Percentiles rank a stretch among this genome's conserved stretches.
Evolutionary conservation across 495 filamentous ascomycete species (phyloP).

Genomic region (Xylaria flabelliformis): DNA sequence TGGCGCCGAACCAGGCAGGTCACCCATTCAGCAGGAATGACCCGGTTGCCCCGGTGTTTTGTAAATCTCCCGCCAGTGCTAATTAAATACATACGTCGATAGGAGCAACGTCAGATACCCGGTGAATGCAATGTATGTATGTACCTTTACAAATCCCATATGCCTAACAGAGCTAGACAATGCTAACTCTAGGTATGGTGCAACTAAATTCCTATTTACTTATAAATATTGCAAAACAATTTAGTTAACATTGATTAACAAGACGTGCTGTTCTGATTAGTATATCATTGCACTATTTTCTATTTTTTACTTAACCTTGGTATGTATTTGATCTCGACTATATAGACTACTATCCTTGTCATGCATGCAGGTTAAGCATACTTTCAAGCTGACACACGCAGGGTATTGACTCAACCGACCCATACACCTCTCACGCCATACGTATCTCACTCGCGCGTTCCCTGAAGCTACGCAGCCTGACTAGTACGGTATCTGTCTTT

Average conservation of each 20-base stretch:
- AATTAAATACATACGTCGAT: conserved; percentile 3
- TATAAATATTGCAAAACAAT: not conserved
- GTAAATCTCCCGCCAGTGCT: conserved; percentile 8
- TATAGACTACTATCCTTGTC: not conserved
- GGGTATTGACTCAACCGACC: not conserved
- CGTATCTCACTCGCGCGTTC: not conserved
- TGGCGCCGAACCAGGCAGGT: conserved; percentile 16
- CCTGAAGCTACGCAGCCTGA: not conserved
- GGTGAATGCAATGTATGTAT: not conserved
- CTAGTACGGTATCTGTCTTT: not conserved
- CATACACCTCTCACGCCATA: not conserved
- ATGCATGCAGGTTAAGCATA: conserved; percentile 6
- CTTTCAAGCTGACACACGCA: not conserved
- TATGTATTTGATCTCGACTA: not conserved
- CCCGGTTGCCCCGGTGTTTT: conserved; percentile 19
- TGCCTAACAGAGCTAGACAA: not conserved
- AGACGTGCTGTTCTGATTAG: not conserved
- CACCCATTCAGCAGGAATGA: conserved; percentile 2
- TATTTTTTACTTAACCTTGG: not conserved
- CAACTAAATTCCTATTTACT: not conserved
- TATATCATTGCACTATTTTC: not conserved
- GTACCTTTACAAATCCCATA: not conserved
- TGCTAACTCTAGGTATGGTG: not conserved
- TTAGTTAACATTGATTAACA: not conserved
- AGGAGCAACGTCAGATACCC: conserved; percentile 7